phyloP scores from a whole-genome alignment of 2,329 filamentous ascomycete genomes.

The Alternaria triticimaculans region DNA sequence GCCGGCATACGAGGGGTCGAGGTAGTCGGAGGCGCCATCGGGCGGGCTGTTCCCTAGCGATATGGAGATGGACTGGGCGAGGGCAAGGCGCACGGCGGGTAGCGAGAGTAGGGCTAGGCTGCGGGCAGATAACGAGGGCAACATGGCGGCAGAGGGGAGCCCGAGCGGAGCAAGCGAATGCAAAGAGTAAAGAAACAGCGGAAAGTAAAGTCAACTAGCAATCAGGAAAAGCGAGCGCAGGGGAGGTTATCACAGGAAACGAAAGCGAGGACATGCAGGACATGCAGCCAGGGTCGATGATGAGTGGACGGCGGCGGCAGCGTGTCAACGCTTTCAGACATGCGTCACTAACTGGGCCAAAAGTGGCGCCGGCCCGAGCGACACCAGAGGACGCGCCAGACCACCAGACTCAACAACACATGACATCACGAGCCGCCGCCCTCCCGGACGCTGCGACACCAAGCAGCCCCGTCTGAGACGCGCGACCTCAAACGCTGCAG shows the following conservation, averaged over 20 bases:
- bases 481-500: neutral
- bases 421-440: conserved; percentile 13
- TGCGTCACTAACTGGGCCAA: conserved; percentile 7
- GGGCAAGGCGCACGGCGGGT: conserved; percentile 13
- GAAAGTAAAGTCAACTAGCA: conserved; percentile 4
- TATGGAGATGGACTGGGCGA: conserved; percentile 44
- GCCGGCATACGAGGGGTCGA: conserved; percentile 56
- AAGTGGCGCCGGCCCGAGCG: conserved; percentile 2
- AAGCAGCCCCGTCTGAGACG: conserved; percentile 1
- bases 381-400: neutral
- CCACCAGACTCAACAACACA: conserved; percentile 2
- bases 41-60: conserved; percentile 38
- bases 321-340: neutral
- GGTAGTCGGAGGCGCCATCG: conserved; percentile 39
- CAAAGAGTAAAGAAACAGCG: neutral
- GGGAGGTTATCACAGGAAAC: conserved; percentile 4
- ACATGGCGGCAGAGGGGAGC: conserved; percentile 20
- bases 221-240: conserved; percentile 4
- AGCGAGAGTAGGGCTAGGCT: conserved; percentile 25
- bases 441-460: conserved; percentile 2
- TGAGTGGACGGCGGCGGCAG: neutral
- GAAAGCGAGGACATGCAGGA: neutral
- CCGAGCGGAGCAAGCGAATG: conserved; percentile 1
- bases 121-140: conserved; percentile 26
- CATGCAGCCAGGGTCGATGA: conserved; percentile 6